A percentile compares a stretch with the other conserved stretches of the same genome.
Conservation (phyloP, 805 yeast species). For the Lipomyces starkeyi region DNA sequence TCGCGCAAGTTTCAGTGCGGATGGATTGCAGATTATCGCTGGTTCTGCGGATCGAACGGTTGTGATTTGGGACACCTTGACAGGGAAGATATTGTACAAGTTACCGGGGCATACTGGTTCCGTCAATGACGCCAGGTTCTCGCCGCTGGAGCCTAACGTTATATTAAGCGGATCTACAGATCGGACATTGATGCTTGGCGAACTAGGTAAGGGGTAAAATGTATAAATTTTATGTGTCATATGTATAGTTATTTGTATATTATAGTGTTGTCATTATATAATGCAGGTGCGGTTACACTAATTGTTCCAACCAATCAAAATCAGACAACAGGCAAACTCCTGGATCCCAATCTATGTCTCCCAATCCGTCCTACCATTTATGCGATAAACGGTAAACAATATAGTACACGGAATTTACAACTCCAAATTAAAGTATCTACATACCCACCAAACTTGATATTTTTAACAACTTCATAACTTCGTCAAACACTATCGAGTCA, state of each 20-base stretch:
- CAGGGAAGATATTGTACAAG: conserved; percentile 56
- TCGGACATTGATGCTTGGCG: conserved; percentile 39
- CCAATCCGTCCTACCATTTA: neutral
- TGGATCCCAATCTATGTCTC: neutral
- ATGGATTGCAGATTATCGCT: conserved; percentile 53
- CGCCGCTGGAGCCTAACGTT: conserved; percentile 51
- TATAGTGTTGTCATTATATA: neutral
- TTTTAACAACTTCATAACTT: neutral
- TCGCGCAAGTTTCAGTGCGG: conserved; percentile 53
- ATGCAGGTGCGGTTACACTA: neutral
- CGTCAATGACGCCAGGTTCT: conserved; percentile 64
- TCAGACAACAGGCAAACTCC: neutral
- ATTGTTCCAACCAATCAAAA: neutral
- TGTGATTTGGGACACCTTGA: conserved; percentile 64
- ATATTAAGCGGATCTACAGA: conserved; percentile 37
- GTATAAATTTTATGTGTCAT: neutral
- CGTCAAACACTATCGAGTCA: neutral
- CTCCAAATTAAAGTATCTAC: neutral
- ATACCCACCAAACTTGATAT: neutral
- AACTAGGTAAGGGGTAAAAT: conserved; percentile 25
- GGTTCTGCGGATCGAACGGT: conserved; percentile 69
- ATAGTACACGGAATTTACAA: neutral
- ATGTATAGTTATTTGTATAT: neutral
- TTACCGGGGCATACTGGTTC: conserved; percentile 66
- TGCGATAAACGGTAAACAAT: neutral